Percentiles rank a stretch among this genome's conserved stretches.
Conservation (phyloP, 1,139 yeast genomes). For the Yamadazyma dushanensis region DNA sequence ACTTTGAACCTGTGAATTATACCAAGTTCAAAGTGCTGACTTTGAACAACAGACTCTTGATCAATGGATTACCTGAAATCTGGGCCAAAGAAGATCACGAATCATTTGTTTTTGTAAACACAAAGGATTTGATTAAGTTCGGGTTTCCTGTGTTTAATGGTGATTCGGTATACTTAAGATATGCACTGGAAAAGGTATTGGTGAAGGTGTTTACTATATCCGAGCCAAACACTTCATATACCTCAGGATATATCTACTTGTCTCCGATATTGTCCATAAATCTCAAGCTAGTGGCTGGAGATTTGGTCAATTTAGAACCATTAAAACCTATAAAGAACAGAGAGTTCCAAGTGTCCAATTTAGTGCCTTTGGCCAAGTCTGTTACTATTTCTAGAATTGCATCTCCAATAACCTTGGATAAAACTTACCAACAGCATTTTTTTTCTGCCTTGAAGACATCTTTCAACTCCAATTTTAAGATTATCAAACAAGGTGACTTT, state of each 20-base stretch:
- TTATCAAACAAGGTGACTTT: constrained; percentile 62
- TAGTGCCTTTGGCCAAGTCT: constrained; percentile 40
- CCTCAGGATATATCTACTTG: constrained; percentile 43
- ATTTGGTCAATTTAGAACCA: constrained; percentile 31
- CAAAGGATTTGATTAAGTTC: constrained; percentile 52
- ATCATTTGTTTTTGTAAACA: constrained; percentile 52
- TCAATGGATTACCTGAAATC: constrained; percentile 24
- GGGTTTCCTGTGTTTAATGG: constrained; percentile 67
- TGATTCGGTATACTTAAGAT: constrained; percentile 51
- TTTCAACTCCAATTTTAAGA: constrained; percentile 59
- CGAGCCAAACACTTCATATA: constrained; percentile 56
- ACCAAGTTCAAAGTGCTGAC: constrained; percentile 27
- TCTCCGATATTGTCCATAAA: constrained; percentile 69
- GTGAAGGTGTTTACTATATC: constrained; percentile 59
- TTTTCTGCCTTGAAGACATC: constrained; percentile 60
- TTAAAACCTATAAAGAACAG: constrained; percentile 9
- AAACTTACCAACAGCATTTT: constrained; percentile 63
- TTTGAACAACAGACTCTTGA: constrained; percentile 28
- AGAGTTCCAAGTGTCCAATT: constrained; percentile 21
- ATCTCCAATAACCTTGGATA: constrained; percentile 70
- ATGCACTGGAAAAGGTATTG: constrained; percentile 25
- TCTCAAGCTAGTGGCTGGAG: constrained; percentile 33
- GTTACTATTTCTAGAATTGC: constrained; percentile 67
- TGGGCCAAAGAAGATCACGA: constrained; percentile 44
- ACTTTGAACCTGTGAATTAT: constrained; percentile 6